Evolutionary conservation across 2,329 filamentous ascomycete species (phyloP), one percentile per base, ranked within the genome.

Genomic region (Trichophyton simii): DNA sequence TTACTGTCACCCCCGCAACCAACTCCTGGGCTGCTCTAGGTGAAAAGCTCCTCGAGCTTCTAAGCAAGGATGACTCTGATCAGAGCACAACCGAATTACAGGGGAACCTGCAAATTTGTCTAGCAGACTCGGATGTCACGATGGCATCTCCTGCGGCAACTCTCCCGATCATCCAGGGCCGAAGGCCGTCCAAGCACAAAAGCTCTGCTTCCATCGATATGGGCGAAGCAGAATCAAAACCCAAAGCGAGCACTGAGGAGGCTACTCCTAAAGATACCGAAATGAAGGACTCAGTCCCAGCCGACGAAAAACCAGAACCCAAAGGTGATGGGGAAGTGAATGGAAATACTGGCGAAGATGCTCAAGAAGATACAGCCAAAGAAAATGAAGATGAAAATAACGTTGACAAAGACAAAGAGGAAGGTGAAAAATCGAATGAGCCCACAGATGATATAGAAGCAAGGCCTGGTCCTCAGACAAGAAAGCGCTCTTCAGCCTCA

Each of bases 401-500:
- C 3, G 46, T 48, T 3, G 60, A 60, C 36, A 58, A 58, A 13
- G 18, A 58, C 4, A 58, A 20, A 25, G 60, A 58, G 15, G 54
- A 60, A 18, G 8, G 28, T 3, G 67, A 68, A 55, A 68, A 70
- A 8, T 63, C 31, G 5, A 59, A 66, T 11, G 41, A 62, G 20
- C 68, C 67, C 7, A 60, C 60, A 2, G 71, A 74, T 13, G 71
- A 69, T 9, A 57, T 63, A 3, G 71, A 73, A 5, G 61, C 65
- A 31, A 77, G 76, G 59, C 65, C 65, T 57, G 42, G 59, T 34
- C 52, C 63, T 36, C 63, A 72, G 68, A 57, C 67, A 72, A 78
- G 83, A 20, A 87, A 87, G 70, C 76, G 84, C 61, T 85, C 83
- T 2, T 82, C 81, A 13, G 81, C 84, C 59, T 82, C 80, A 20